Percentiles rank a stretch among this genome's conserved stretches.
These are phyloP conservation scores for Cardamine chenopodiifolia DNA, from an alignment of 345 rosid species.

Conservation along the genomic window DNA sequence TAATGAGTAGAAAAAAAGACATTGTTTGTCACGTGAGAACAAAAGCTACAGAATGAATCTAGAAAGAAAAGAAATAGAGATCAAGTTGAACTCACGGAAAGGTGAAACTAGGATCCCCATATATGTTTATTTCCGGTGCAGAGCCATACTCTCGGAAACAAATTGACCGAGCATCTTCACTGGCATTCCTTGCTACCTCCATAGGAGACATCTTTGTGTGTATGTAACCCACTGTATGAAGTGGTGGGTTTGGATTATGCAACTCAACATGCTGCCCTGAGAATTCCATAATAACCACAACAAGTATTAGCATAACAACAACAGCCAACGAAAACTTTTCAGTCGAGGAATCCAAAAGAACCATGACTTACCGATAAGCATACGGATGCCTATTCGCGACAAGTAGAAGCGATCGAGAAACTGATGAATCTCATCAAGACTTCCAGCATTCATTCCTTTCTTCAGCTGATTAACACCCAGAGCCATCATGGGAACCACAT, in stretches of 20 bases:
- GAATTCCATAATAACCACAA: constrained; percentile 22
- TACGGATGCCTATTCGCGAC: constrained; percentile 92
- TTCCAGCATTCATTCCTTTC: constrained; percentile 63
- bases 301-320: background rate
- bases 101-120: constrained; percentile 89
- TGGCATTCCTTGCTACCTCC: constrained; percentile 81
- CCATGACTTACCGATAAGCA: constrained; percentile 71
- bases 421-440: constrained; percentile 84
- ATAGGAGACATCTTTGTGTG: constrained; percentile 95
- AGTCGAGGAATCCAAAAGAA: background rate
- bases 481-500: constrained; percentile 98
- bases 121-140: constrained; percentile 76
- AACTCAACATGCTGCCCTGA: constrained; percentile 99
- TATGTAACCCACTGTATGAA: constrained; percentile 80
- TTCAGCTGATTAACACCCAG: constrained; percentile 92
- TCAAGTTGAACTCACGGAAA: constrained; percentile 71
- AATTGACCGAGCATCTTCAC: constrained; percentile 85
- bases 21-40: background rate
- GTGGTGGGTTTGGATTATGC: constrained; percentile 92
- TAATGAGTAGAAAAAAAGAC: background rate
- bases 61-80: background rate
- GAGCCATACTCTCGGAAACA: constrained; percentile 90
- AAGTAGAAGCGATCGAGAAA: constrained; percentile 94
- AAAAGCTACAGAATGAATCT: constrained; percentile 1
- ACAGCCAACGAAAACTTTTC: background rate